Evolutionary conservation across 345 rosid species (phyloP), one percentile per base, ranked within the genome.

Genomic region (Nasturtium officinale): DNA sequence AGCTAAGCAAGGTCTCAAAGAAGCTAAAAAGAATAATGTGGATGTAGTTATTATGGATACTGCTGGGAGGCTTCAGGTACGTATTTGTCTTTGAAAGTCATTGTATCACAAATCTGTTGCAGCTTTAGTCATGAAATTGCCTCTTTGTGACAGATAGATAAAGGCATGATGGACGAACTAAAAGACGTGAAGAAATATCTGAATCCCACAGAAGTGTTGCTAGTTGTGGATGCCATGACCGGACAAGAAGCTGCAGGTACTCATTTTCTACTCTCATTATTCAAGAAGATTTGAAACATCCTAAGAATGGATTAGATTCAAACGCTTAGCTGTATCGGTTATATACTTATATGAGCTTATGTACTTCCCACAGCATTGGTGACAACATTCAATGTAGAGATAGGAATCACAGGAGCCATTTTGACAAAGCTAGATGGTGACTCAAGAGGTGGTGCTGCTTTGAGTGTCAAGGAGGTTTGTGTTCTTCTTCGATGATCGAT

Each of bases 221-320:
- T 95, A 59, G 96, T 95, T 57, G 99, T 91, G 64, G 99, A 95
- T 87, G 97, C 97, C 69, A 95, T 95, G 96, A 91, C 99, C 46
- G 99, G 97, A 62, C 99, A 95, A 85, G 99, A 95, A 90, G 97
- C 97, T 74, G 99, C 93, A 67, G 96, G 99, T 91, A 80, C 54
- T 1, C 50, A 25, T 16, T 61, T 25, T 23, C 13, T 61, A 15
- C 18, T n/a, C 8, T 9, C 8, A 12, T 25, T 29, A 2, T 42
- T 16, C 35, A n/a, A 42, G 66, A 61, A 42, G 35, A 42, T 61
- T 42, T 0, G 15, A 42, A 42, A 25, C 11, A 13, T 38, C 7
- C 20, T 60, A 5, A 13, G 17, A 5, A 9, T 57, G 62, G 25
- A 33, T 23, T 23, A 23, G 25, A 23, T 23, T 23, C 25, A 23